phyloP scores from a whole-genome alignment of 306 rosid genomes.

The Ormosia emarginata region DNA sequence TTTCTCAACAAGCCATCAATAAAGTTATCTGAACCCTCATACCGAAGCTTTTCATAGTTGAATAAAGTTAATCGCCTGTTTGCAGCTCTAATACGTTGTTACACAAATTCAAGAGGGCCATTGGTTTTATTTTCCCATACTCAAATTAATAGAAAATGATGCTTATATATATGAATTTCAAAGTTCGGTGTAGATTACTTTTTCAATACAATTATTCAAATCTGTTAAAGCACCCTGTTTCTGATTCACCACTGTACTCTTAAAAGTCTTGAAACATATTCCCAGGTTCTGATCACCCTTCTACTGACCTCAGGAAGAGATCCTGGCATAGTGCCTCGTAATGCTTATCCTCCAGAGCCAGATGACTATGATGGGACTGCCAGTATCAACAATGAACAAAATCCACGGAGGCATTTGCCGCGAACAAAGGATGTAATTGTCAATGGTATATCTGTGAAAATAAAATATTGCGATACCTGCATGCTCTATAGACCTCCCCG shows the following conservation, averaged over 20 bases:
- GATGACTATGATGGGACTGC: conserved; percentile 36
- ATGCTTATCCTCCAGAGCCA: conserved; percentile 53
- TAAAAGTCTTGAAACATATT: conserved; percentile 14
- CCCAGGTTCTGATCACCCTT: conserved; percentile 63
- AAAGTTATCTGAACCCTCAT: too few species aligned
- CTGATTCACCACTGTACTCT: conserved; percentile 14
- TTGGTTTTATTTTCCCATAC: not conserved
- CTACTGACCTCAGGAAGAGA: conserved; percentile 75
- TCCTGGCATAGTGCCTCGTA: conserved; percentile 80
- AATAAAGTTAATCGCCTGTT: not conserved
- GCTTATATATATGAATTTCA: not conserved
- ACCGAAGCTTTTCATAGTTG: too few species aligned
- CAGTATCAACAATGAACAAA: conserved; percentile 34
- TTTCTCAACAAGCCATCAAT: too few species aligned
- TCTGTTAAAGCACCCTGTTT: conserved; percentile 5
- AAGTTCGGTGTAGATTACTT: not conserved
- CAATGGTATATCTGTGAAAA: conserved; percentile 47
- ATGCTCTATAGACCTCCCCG: conserved; percentile 77
- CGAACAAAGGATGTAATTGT: conserved; percentile 54
- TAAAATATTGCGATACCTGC: conserved; percentile 78
- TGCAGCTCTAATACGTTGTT: not conserved
- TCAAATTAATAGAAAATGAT: not conserved
- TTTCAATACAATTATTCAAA: not conserved
- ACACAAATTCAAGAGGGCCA: not conserved
- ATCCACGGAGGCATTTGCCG: conserved; percentile 34